phyloP scores from a whole-genome alignment of 495 filamentous ascomycete genomes.

The Parachaetomium inaequale region DNA sequence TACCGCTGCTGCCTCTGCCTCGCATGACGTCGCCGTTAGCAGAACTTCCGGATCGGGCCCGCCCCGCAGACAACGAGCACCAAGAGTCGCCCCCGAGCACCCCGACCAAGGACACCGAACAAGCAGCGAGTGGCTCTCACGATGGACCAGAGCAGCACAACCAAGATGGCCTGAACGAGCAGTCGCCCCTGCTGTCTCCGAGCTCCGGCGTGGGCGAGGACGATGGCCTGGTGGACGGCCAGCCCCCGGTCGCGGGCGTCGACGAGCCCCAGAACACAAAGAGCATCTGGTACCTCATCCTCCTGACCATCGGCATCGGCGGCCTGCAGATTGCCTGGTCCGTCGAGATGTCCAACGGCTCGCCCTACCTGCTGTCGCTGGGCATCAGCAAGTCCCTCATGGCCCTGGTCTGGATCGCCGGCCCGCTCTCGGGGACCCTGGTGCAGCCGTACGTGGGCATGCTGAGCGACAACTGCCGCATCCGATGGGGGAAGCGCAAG shows the following conservation, averaged over 20 bases:
- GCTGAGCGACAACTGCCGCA: conserved; percentile 79
- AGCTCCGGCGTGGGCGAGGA: conserved; percentile 36
- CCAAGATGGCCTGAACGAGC: conserved; percentile 46
- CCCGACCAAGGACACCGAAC: conserved; percentile 13
- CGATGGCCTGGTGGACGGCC: conserved; percentile 38
- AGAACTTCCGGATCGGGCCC: conserved; percentile 27
- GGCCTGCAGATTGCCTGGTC: conserved; percentile 94
- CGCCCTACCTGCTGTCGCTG: conserved; percentile 64
- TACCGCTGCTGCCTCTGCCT: conserved; percentile 16
- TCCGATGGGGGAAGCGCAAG: conserved; percentile 76
- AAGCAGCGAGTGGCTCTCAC: conserved; percentile 8
- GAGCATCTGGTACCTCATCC: conserved; percentile 74
- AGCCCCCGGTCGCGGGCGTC: conserved; percentile 32
- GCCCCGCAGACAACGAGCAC: conserved; percentile 27
- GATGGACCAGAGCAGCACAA: conserved; percentile 10
- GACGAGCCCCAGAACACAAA: conserved; percentile 60
- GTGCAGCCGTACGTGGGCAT: conserved; percentile 96
- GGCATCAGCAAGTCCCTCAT: conserved; percentile 91
- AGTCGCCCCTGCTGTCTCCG: conserved; percentile 56
- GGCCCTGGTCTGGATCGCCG: conserved; percentile 91
- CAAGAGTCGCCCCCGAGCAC: conserved; percentile 14
- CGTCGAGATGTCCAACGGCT: conserved; percentile 83
- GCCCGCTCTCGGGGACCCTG: conserved; percentile 76
- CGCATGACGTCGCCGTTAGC: conserved; percentile 41
- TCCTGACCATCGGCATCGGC: conserved; percentile 78